Conservation (phyloP, 352 stramenopile species). For the Pythium rhizo-oryzae region DNA sequence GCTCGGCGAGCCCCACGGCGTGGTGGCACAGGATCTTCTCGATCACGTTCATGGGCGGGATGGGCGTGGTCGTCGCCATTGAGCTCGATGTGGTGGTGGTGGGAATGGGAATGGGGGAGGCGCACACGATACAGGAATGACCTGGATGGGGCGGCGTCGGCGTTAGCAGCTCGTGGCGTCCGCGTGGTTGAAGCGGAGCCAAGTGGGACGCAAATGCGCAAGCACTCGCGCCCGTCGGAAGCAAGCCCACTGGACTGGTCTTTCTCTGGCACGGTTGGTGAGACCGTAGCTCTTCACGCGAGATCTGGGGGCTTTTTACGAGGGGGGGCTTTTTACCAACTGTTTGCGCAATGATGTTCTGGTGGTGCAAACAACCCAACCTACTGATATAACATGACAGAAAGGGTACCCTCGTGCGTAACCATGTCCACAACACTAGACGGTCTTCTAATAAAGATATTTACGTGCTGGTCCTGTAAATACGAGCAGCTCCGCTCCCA, state of each 20-base stretch:
- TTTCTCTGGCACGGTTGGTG: no score
- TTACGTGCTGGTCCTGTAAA: slow-evolving; percentile 12
- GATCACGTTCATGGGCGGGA: slow-evolving; percentile 80
- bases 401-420: background rate
- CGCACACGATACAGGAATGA: no score
- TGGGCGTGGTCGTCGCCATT: background rate
- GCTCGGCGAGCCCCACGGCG: slow-evolving; percentile 51
- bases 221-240: background rate
- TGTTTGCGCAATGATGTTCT: slow-evolving; percentile 1
- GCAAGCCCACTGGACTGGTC: no score
- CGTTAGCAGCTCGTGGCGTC: background rate
- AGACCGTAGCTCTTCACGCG: no score
- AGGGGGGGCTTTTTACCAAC: no score
- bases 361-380: slow-evolving; percentile 14
- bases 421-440: background rate
- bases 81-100: background rate
- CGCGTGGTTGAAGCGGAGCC: slow-evolving; percentile 9
- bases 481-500: slow-evolving; percentile 8
- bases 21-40: slow-evolving; percentile 87
- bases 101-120: background rate
- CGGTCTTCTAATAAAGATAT: background rate
- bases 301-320: no score
- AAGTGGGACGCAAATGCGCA: background rate
- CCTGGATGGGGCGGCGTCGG: no score
- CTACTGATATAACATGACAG: slow-evolving; percentile 2